These are phyloP conservation scores for Pythium biforme DNA, from an alignment of 352 stramenopile genomes.

Conservation along the genomic window DNA sequence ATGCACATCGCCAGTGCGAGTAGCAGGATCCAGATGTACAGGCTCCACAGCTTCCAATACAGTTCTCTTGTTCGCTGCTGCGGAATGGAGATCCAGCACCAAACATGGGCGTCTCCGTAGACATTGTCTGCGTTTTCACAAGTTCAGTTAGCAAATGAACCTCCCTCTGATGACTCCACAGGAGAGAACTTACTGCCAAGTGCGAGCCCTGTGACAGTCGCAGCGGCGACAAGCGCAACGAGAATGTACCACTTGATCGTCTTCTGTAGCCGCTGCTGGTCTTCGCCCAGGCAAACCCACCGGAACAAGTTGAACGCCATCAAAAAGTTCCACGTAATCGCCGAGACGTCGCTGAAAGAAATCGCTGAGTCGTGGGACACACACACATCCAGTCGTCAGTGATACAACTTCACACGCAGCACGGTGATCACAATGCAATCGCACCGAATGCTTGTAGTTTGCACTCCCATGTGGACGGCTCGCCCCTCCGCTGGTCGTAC, in stretches of 20 bases:
- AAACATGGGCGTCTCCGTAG: constrained; percentile 65
- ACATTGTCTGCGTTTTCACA: constrained; percentile 41
- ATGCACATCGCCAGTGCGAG: constrained; percentile 52
- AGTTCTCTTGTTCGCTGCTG: constrained; percentile 45
- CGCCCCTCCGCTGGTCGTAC: constrained; percentile 53
- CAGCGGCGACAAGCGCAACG: constrained; percentile 48
- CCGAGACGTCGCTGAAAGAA: constrained; percentile 67
- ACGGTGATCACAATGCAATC: not conserved
- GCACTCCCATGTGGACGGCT: constrained; percentile 58
- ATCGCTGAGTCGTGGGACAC: constrained; percentile 42
- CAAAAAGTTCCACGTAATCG: constrained; percentile 83
- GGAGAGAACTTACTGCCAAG: constrained; percentile 30
- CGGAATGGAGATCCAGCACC: constrained; percentile 73
- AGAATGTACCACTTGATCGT: constrained; percentile 83
- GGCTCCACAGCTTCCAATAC: constrained; percentile 67
- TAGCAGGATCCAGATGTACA: constrained; percentile 77
- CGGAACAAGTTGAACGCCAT: constrained; percentile 83
- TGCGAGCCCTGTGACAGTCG: constrained; percentile 46
- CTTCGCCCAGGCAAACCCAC: constrained; percentile 82
- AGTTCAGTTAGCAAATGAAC: not conserved
- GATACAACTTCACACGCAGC: not conserved
- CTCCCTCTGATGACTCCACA: not conserved
- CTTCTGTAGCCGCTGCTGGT: constrained; percentile 80
- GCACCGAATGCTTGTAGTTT: constrained; percentile 72
- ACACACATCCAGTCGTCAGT: not conserved